These are phyloP conservation scores for Starmerella bombi DNA, from an alignment of 805 yeast genomes.

Conservation along the genomic window DNA sequence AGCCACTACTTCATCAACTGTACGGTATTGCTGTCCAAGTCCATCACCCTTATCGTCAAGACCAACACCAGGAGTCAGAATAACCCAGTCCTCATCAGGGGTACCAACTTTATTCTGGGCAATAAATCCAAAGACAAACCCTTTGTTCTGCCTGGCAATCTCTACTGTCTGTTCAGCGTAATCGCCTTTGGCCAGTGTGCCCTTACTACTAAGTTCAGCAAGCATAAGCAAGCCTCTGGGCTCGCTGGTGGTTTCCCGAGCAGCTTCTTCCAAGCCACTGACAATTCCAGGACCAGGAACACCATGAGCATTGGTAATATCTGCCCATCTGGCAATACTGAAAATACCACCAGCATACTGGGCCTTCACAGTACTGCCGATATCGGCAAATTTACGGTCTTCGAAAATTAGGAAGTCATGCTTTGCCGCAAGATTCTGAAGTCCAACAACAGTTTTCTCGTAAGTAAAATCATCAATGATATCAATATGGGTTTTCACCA, in stretches of 20 bases:
- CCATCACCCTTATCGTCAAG: slow-evolving; percentile 92
- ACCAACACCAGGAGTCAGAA: slow-evolving; percentile 98
- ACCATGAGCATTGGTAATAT: slow-evolving; percentile 94
- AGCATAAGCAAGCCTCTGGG: slow-evolving; percentile 77
- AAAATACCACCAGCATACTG: slow-evolving; percentile 87
- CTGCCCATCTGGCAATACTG: slow-evolving; percentile 87
- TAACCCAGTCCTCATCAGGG: slow-evolving; percentile 76
- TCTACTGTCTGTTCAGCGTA: slow-evolving; percentile 81
- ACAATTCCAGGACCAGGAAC: slow-evolving; percentile 93
- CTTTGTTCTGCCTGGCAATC: slow-evolving; percentile 73
- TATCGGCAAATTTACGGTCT: slow-evolving; percentile 96
- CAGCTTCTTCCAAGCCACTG: slow-evolving; percentile 72
- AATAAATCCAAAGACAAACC: slow-evolving; percentile 90
- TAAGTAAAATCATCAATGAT: slow-evolving; percentile 77
- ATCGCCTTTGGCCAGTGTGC: slow-evolving; percentile 84
- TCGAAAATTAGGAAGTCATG: slow-evolving; percentile 87
- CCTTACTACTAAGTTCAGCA: slow-evolving; percentile 90
- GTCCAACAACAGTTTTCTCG: slow-evolving; percentile 65
- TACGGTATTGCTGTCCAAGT: slow-evolving; percentile 91
- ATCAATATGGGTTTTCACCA: slow-evolving; percentile 90
- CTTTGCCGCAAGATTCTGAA: slow-evolving; percentile 57
- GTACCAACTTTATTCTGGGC: slow-evolving; percentile 76
- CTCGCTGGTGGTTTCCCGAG: slow-evolving; percentile 48
- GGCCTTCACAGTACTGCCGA: slow-evolving; percentile 91
- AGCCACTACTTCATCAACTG: slow-evolving; percentile 69